phyloP scores from a whole-genome alignment of 2,329 filamentous ascomycete species.

The Blastomyces emzantsi region DNA sequence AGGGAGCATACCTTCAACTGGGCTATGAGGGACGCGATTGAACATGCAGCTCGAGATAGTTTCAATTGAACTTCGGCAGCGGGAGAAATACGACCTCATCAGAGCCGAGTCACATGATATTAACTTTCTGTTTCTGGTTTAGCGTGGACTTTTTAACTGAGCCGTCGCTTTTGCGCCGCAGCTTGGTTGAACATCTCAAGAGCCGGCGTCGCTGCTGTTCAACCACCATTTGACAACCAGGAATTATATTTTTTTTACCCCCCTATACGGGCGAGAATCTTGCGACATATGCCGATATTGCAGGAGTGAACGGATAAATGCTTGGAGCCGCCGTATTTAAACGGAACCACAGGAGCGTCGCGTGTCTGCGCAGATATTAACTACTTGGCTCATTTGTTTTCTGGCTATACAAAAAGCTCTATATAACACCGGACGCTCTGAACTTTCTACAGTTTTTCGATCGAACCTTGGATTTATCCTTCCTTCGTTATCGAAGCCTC shows the following conservation, averaged over 20 bases:
- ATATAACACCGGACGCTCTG: neutral
- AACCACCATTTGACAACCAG: neutral
- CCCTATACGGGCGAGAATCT: neutral
- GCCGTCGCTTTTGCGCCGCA: neutral
- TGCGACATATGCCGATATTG: neutral
- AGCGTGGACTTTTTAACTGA: neutral
- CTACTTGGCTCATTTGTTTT: neutral
- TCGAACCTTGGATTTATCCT: neutral
- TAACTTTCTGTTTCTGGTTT: neutral
- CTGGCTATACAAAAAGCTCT: neutral
- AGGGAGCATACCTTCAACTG: constrained; percentile 5
- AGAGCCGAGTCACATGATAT: neutral
- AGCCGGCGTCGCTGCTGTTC: neutral
- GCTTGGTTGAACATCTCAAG: neutral
- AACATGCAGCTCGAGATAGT: neutral
- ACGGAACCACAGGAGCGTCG: neutral
- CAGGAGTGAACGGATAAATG: neutral
- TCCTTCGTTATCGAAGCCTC: neutral
- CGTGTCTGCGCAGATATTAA: neutral
- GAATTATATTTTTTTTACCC: neutral
- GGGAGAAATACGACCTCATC: neutral
- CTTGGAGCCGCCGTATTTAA: neutral
- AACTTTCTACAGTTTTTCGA: too few relatives aligned
- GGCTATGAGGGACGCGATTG: constrained; percentile 2
- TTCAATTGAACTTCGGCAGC: neutral